Base-by-base conservation (phyloP, 495 filamentous ascomycete genomes). In the Coniosporium apollinis region DNA sequence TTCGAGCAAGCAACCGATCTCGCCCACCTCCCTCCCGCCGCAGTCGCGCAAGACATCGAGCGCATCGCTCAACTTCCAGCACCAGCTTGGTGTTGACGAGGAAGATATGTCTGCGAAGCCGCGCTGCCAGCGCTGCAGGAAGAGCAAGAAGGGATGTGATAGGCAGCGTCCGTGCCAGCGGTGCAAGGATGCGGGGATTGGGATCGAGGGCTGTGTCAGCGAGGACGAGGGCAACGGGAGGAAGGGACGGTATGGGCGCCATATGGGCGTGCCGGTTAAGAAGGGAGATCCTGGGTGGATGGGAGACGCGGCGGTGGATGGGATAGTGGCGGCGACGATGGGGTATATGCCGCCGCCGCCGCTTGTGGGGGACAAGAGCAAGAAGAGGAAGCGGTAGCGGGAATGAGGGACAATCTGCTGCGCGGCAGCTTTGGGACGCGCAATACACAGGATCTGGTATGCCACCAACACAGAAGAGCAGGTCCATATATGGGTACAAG, bases 111-210 rank as follows among this genome's bases (percentile, higher is more conserved):
- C 82, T 1, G 82, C 79, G 24, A 94, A 94, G 59, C 89, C 89
- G 19, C 86, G 89, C 44, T 97, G 89, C 66, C 89, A 96, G 53
- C 81, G 89, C 30, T 97, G 89, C 64, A 77, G 89, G 42, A 96
- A 96, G 70, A 94, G 86, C 55, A 97, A 97, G 68, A 97, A 97
- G 59, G 89, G 89, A 4, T 97, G 89, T 52, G 91, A 97, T 63
- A 76, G 89, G 36, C 85, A 94, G 50, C 75, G 89, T 26, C 89
- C 89, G 8, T 97, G 89, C 50, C 80, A 82, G 24, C 71, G 89
- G 41, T 97, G 89, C 72, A 82, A 82, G 52, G 89, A 97, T 60
- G 89, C 91, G 18, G 89, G 89, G 10, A 79, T 97, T 47, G 76
- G 80, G 32, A 70, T 83, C 35, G 86, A 96, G 26, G 78, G 82